Conservation (phyloP, 257 asterid genomes). For the Salvia splendens region DNA sequence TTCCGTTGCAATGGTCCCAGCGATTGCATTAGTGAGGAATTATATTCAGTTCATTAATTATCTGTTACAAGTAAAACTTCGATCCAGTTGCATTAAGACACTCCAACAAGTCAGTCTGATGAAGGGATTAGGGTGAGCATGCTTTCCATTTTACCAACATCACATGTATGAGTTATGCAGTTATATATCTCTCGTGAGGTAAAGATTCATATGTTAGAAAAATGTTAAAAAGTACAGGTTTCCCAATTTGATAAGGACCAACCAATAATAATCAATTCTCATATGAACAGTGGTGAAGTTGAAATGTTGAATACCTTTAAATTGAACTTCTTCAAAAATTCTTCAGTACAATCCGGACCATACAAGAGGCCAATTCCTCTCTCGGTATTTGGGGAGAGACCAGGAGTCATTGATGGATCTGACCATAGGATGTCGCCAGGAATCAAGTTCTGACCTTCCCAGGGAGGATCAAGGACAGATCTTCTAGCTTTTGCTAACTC, state of each 20-base stretch:
- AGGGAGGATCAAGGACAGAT: conserved; percentile 97
- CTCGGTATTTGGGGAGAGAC: conserved; percentile 89
- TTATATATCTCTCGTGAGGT: neutral
- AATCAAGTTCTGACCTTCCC: conserved; percentile 93
- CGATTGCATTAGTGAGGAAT: neutral
- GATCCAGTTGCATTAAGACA: neutral
- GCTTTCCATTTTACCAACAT: neutral
- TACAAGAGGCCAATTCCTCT: conserved; percentile 95
- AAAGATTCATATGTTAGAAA: conserved; percentile 5
- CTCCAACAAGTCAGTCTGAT: neutral
- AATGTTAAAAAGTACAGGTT: neutral
- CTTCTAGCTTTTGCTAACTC: conserved; percentile 91
- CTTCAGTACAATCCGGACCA: conserved; percentile 98
- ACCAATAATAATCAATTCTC: conserved; percentile 2
- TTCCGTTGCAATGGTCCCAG: too few species aligned
- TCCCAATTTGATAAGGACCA: conserved; percentile 9
- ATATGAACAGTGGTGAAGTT: conserved; percentile 9
- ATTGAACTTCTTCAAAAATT: conserved; percentile 69
- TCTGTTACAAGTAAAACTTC: conserved; percentile 7
- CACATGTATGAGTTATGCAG: neutral
- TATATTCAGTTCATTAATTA: neutral
- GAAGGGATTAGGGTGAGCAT: conserved; percentile 11
- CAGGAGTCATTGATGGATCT: conserved; percentile 83
- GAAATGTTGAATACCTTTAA: conserved; percentile 60
- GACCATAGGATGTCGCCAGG: conserved; percentile 99